These are phyloP conservation scores for Pleoardoris graminearum DNA, from an alignment of 2,329 filamentous ascomycete species.

Conservation along the genomic window DNA sequence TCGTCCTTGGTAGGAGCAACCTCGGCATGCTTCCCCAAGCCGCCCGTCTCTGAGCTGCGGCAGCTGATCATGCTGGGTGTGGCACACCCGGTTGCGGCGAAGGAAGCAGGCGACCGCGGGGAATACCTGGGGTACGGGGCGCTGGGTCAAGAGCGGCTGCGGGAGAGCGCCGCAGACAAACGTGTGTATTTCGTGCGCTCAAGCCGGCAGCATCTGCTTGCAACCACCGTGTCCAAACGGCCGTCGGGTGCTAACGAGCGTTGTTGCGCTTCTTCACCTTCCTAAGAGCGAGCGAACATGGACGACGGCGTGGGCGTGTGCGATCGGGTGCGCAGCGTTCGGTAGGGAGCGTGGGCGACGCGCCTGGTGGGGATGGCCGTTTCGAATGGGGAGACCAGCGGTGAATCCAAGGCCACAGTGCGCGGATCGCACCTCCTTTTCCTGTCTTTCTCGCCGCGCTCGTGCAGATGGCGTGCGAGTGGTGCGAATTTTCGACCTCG, in stretches of 20 bases:
- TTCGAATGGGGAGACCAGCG: constrained; percentile 7
- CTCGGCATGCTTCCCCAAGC: constrained; percentile 2
- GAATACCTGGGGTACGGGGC: not conserved
- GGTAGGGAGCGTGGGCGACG: no score
- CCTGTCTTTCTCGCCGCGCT: not conserved
- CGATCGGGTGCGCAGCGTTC: not conserved
- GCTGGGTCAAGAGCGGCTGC: not conserved
- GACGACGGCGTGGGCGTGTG: not conserved
- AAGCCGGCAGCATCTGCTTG: not conserved
- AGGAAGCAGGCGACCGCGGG: not conserved
- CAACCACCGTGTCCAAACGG: no score
- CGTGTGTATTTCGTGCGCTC: not conserved
- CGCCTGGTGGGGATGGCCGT: constrained; percentile 11
- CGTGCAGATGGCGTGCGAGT: not conserved
- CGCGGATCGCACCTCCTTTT: constrained; percentile 8
- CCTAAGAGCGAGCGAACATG: constrained; percentile 10
- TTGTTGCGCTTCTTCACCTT: not conserved
- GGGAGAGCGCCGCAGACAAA: not conserved
- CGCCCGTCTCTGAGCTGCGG: constrained; percentile 7
- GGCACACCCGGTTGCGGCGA: not conserved
- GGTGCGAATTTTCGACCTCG: not conserved
- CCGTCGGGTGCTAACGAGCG: constrained; percentile 10
- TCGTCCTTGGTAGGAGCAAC: constrained; percentile 9
- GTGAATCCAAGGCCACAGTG: constrained; percentile 6
- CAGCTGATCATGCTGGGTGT: constrained; percentile 10